Conservation (phyloP, 805 yeast genomes). For the Ogataea haglerorum region DNA sequence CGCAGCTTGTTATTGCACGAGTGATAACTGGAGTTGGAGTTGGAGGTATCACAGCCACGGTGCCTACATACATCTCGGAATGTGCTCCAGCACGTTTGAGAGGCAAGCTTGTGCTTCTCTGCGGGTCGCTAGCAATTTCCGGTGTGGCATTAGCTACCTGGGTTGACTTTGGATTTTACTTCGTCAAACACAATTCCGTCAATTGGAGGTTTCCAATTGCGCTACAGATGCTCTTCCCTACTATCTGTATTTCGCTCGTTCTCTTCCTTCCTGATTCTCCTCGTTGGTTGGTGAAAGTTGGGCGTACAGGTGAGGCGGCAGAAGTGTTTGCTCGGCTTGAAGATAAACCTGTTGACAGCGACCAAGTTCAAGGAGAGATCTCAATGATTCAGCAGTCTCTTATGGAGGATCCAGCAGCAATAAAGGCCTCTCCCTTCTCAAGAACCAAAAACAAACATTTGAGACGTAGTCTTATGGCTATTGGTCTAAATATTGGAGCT, state of each 20-base stretch:
- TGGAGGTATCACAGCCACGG: constrained; percentile 61
- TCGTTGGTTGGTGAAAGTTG: constrained; percentile 26
- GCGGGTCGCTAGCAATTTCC: constrained; percentile 41
- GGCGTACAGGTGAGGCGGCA: constrained; percentile 43
- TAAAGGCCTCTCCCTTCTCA: background rate
- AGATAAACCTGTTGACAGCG: constrained; percentile 17
- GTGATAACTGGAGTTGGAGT: constrained; percentile 59
- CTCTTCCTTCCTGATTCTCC: background rate
- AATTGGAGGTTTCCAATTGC: constrained; percentile 44
- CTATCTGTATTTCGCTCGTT: constrained; percentile 30
- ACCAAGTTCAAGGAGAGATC: constrained; percentile 3
- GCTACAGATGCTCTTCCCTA: constrained; percentile 46
- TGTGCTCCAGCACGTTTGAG: constrained; percentile 57
- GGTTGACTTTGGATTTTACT: constrained; percentile 3
- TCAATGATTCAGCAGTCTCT: background rate
- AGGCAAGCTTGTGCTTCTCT: constrained; percentile 39
- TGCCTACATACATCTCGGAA: constrained; percentile 64
- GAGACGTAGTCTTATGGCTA: constrained; percentile 1
- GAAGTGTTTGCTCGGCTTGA: constrained; percentile 37
- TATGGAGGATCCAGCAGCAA: background rate
- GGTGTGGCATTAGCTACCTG: constrained; percentile 29
- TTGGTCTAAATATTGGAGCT: constrained; percentile 1
- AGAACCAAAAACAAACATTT: background rate
- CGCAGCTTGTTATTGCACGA: constrained; percentile 26
- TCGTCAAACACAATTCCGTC: constrained; percentile 17